These are phyloP conservation scores for Globisporangium sylvaticum DNA, from an alignment of 352 stramenopile genomes.

Conservation along the genomic window DNA sequence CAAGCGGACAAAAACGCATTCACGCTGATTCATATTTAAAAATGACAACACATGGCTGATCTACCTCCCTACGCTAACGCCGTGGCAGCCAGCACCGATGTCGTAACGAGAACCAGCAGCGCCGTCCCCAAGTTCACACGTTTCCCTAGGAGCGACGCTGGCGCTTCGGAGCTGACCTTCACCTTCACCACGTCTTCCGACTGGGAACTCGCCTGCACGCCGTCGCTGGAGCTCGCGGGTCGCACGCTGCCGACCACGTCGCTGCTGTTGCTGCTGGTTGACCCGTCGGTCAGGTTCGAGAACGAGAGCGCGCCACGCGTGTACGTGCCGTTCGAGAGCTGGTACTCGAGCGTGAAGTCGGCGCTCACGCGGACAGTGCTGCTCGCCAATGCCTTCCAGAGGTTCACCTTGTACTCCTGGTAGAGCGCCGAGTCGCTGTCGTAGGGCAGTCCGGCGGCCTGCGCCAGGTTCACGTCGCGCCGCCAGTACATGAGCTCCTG, in stretches of 20 bases:
- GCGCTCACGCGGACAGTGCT: conserved; percentile 32
- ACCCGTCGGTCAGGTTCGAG: conserved; percentile 16
- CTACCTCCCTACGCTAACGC: conserved; percentile 3
- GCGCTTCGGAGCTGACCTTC: conserved; percentile 8
- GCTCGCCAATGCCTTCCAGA: conserved; percentile 25
- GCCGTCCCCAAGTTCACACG: neutral
- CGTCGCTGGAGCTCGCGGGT: conserved; percentile 13
- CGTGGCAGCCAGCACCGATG: neutral
- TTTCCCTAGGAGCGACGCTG: neutral
- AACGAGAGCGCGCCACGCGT: conserved; percentile 18
- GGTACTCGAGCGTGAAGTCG: conserved; percentile 47
- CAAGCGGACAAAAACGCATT: neutral
- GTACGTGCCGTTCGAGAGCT: conserved; percentile 20
- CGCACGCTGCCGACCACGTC: conserved; percentile 25
- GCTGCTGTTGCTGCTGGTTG: neutral
- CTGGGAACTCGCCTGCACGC: neutral
- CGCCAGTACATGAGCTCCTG: conserved; percentile 50
- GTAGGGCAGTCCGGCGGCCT: conserved; percentile 33
- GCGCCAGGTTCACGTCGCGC: conserved; percentile 45
- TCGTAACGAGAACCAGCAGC: neutral
- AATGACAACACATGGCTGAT: no score
- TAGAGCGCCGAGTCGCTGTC: conserved; percentile 48
- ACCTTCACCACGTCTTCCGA: neutral
- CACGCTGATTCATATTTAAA: conserved; percentile 5
- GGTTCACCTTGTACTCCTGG: conserved; percentile 31